A percentile compares a stretch with the other conserved stretches of the same genome.
phyloP scores from a whole-genome alignment of 139 green algal species.

The Micractinium conductrix region DNA sequence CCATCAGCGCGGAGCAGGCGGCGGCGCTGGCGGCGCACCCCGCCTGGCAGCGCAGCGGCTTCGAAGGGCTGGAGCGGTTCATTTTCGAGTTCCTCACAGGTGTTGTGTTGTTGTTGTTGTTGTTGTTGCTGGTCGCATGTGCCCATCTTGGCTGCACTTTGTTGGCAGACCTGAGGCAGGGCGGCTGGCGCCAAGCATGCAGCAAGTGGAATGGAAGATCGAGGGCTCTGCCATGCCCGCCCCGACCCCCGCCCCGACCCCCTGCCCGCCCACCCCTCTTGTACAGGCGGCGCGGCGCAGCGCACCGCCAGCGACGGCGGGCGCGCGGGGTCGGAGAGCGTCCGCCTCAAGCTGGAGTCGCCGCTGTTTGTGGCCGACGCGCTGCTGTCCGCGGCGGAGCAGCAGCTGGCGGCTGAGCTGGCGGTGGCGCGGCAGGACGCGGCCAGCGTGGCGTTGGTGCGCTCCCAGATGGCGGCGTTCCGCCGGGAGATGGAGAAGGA shows the following conservation, averaged over 20 bases:
- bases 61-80: slow-evolving; percentile 74
- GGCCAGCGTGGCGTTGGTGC: slow-evolving; percentile 63
- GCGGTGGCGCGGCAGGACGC: slow-evolving; percentile 54
- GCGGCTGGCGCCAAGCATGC: too few relatives aligned
- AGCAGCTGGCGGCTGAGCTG: slow-evolving; percentile 62
- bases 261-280: too few relatives aligned
- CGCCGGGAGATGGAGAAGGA: slow-evolving; percentile 82
- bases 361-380: slow-evolving; percentile 89
- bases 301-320: slow-evolving; percentile 2
- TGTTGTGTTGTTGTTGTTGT: too few relatives aligned
- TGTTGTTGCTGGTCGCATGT: too few relatives aligned
- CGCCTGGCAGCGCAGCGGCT: slow-evolving; percentile 67
- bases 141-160: too few relatives aligned
- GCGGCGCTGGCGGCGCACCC: slow-evolving; percentile 46
- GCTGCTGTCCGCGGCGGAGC: slow-evolving; percentile 71
- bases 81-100: slow-evolving; percentile 83
- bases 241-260: too few relatives aligned
- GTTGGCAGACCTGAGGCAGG: too few relatives aligned
- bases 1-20: slow-evolving; percentile 46
- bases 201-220: too few relatives aligned
- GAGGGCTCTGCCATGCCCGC: too few relatives aligned
- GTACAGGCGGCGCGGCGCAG: too few relatives aligned
- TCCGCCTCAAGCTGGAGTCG: slow-evolving; percentile 92
- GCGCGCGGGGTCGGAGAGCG: slow-evolving; percentile 70
- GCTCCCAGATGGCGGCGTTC: slow-evolving; percentile 77